Evolutionary conservation across 1,284 basidiomycete species (phyloP).

Genomic region (Ganoderma resinaceum): DNA sequence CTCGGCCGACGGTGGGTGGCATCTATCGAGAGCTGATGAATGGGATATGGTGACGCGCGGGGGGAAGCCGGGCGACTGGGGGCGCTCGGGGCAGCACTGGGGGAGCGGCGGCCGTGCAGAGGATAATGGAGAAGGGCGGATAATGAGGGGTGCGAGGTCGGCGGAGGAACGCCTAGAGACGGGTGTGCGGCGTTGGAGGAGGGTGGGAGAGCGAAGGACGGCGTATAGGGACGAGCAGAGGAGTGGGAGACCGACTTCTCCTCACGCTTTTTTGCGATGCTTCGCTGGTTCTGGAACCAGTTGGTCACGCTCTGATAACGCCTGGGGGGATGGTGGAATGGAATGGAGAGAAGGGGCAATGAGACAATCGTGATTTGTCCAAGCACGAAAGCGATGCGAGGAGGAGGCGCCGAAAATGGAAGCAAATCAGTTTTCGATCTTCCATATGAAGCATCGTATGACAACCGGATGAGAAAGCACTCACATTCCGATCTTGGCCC

Average conservation of each 20-base stretch:
- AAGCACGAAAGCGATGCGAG: conserved; percentile 5
- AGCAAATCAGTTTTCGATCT: conserved; percentile 28
- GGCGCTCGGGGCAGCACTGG: conserved; percentile 36
- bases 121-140: conserved; percentile 25
- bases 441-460: conserved; percentile 25
- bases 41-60: conserved; percentile 43
- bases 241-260: conserved; percentile 35
- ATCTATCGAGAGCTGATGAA: conserved; percentile 36
- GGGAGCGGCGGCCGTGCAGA: conserved; percentile 35
- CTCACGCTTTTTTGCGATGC: conserved; percentile 71
- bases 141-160: conserved; percentile 39
- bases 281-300: conserved; percentile 86
- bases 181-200: conserved; percentile 38
- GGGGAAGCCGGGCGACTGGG: conserved; percentile 41
- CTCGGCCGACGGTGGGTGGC: conserved; percentile 45
- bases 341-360: conserved; percentile 25
- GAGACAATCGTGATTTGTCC: conserved; percentile 32
- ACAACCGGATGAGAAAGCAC: conserved; percentile 40
- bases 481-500: conserved; percentile 75
- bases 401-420: conserved; percentile 22
- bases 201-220: conserved; percentile 48
- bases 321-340: conserved; percentile 49
- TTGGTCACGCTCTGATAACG: conserved; percentile 79
- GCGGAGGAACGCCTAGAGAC: conserved; percentile 40
- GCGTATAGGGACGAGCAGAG: conserved; percentile 48